Evolutionary conservation across 352 stramenopile genomes (phyloP).

Genomic region (Phytophthora quininea): DNA sequence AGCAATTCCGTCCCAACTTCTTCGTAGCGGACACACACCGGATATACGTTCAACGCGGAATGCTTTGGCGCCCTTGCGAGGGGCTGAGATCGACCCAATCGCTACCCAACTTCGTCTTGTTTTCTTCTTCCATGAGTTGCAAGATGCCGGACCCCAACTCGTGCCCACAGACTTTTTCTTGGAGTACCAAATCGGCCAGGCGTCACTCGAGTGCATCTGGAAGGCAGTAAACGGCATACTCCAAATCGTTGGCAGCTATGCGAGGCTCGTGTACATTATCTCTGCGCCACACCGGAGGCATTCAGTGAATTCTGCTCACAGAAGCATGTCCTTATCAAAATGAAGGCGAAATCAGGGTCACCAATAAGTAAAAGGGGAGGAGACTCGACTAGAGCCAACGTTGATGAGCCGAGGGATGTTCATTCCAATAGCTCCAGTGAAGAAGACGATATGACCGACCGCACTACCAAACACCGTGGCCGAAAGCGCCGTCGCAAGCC

Average conservation of each 20-base stretch:
- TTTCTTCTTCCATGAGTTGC: conserved; percentile 87
- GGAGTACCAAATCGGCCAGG: conserved; percentile 80
- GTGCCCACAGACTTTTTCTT: conserved; percentile 73
- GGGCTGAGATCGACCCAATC: conserved; percentile 74
- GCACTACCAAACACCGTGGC: not conserved
- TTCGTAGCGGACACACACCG: conserved; percentile 20
- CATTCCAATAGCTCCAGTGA: not conserved
- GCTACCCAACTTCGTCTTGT: conserved; percentile 66
- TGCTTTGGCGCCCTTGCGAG: conserved; percentile 22
- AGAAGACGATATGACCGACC: not conserved
- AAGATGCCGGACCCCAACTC: conserved; percentile 65
- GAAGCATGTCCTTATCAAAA: conserved; percentile 71
- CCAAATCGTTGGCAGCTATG: conserved; percentile 85
- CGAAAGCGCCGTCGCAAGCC: conserved; percentile 8
- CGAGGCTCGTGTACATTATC: conserved; percentile 73
- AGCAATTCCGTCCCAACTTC: conserved; percentile 17
- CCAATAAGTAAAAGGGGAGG: not conserved
- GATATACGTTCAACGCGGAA: conserved; percentile 22
- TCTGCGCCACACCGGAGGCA: conserved; percentile 63
- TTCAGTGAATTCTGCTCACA: conserved; percentile 75
- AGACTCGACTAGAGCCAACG: not conserved
- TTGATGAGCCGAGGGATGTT: not conserved
- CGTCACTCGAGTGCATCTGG: conserved; percentile 61
- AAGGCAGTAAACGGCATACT: conserved; percentile 82
- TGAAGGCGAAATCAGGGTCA: conserved; percentile 45